A percentile compares a stretch with the other conserved stretches of the same genome.
phyloP scores from a whole-genome alignment of 129 eudicot species.

The Arctium lappa region DNA sequence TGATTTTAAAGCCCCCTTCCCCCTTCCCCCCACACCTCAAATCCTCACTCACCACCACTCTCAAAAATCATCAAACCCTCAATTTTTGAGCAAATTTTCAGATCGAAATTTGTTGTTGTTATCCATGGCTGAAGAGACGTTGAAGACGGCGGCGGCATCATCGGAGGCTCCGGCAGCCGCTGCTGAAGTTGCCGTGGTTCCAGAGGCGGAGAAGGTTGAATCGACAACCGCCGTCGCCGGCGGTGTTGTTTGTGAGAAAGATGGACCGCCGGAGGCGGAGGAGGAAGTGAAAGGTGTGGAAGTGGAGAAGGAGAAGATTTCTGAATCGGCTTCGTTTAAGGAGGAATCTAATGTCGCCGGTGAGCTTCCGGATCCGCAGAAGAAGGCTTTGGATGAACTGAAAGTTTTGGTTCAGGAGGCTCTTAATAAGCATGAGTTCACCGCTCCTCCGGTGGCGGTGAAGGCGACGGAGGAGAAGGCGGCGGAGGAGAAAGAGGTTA shows the following conservation, averaged over 20 bases:
- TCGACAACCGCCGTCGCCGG: slow-evolving; percentile 15
- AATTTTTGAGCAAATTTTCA: neutral
- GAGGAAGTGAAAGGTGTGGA: slow-evolving; percentile 22
- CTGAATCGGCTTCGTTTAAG: slow-evolving; percentile 62
- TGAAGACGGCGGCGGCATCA: slow-evolving; percentile 36
- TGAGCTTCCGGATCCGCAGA: slow-evolving; percentile 62
- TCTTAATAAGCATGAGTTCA: slow-evolving; percentile 63
- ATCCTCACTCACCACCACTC: slow-evolving; percentile 25
- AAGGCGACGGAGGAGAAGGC: slow-evolving; percentile 26
- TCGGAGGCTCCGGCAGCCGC: slow-evolving; percentile 20
- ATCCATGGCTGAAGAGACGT: slow-evolving; percentile 64
- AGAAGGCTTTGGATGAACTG: slow-evolving; percentile 68
- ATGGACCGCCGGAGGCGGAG: slow-evolving; percentile 26
- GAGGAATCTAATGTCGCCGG: slow-evolving; percentile 76
- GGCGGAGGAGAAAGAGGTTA: slow-evolving; percentile 18
- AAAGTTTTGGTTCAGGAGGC: slow-evolving; percentile 59
- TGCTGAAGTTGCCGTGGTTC: slow-evolving; percentile 40
- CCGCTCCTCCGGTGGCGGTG: slow-evolving; percentile 40
- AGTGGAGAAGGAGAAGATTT: slow-evolving; percentile 38
- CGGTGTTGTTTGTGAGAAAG: slow-evolving; percentile 26
- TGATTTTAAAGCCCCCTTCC: slow-evolving; percentile 32
- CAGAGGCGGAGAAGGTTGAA: slow-evolving; percentile 52
- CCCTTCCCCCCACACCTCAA: slow-evolving; percentile 11
- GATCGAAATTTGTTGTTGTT: neutral
- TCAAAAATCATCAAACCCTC: slow-evolving; percentile 17